Evolutionary conservation across 2,329 filamentous ascomycete species (phyloP).

Genomic region (Aspergillus sergii): DNA sequence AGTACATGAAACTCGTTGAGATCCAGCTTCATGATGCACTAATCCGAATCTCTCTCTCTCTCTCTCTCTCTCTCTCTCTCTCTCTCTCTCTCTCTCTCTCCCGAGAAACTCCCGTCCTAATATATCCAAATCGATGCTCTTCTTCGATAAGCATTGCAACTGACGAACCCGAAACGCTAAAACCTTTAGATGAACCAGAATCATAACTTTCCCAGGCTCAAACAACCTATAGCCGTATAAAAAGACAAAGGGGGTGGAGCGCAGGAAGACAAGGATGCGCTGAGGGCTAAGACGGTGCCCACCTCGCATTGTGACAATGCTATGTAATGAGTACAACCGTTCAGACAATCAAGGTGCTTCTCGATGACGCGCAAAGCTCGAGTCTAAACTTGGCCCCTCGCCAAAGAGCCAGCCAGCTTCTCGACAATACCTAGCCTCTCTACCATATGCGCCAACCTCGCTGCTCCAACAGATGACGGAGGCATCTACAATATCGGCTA

Average conservation of each 20-base stretch:
- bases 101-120: background rate
- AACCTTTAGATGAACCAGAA: background rate
- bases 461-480: constrained; percentile 93
- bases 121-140: background rate
- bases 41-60: background rate
- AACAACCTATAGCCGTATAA: background rate
- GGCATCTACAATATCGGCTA: constrained; percentile 84
- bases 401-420: constrained; percentile 90
- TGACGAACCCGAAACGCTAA: background rate
- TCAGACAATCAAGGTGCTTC: background rate
- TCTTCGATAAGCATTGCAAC: background rate
- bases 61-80: too few species aligned
- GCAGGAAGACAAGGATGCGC: background rate
- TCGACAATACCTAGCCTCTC: constrained; percentile 76
- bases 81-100: too few species aligned
- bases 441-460: constrained; percentile 69
- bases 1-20: background rate
- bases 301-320: background rate
- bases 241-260: background rate
- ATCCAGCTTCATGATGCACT: background rate
- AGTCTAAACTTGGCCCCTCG: constrained; percentile 43
- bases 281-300: background rate
- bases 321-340: background rate
- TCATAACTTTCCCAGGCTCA: background rate
- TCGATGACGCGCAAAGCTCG: constrained; percentile 5